Percentiles rank a stretch among this genome's conserved stretches.
phyloP scores from a whole-genome alignment of 139 green algal species.

The Desmodesmus armatus region DNA sequence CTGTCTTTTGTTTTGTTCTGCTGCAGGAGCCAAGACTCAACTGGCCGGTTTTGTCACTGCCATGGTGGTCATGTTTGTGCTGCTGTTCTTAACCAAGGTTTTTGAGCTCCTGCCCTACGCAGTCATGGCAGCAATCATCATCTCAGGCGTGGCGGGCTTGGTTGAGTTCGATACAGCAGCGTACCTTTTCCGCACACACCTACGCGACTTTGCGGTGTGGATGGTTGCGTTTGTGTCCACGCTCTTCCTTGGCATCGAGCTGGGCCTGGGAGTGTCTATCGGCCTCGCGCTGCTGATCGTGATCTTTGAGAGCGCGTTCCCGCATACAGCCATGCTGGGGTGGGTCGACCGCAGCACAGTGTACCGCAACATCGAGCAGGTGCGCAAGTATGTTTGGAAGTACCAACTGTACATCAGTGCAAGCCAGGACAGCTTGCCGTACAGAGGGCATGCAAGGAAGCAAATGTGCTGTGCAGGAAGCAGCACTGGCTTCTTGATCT shows the following conservation, averaged over 20 bases:
- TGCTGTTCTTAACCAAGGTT: conserved; percentile 81
- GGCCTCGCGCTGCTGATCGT: conserved; percentile 71
- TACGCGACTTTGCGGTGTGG: conserved; percentile 61
- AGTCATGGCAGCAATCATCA: conserved; percentile 81
- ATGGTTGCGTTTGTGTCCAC: conserved; percentile 58
- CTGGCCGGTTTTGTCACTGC: conserved; percentile 55
- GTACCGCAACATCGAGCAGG: too few species aligned
- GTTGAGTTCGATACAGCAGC: conserved; percentile 69
- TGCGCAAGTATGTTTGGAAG: too few species aligned
- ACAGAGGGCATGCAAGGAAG: too few species aligned
- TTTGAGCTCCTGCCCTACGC: conserved; percentile 83
- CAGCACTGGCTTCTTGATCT: not conserved
- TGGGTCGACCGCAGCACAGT: conserved; percentile 71
- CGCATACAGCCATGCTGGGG: conserved; percentile 86
- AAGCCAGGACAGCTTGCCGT: too few species aligned
- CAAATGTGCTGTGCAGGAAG: not conserved
- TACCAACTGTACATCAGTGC: too few species aligned
- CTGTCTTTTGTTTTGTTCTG: conserved; percentile 69
- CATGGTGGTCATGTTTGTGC: conserved; percentile 76
- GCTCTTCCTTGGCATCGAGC: conserved; percentile 74
- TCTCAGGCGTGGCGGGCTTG: conserved; percentile 71
- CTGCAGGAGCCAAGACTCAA: conserved; percentile 66
- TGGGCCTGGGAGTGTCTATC: conserved; percentile 81
- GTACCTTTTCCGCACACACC: conserved; percentile 58
- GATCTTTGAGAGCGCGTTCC: conserved; percentile 78